phyloP scores from a whole-genome alignment of 1,284 basidiomycete genomes.

The Pisolithus thermaeus region DNA sequence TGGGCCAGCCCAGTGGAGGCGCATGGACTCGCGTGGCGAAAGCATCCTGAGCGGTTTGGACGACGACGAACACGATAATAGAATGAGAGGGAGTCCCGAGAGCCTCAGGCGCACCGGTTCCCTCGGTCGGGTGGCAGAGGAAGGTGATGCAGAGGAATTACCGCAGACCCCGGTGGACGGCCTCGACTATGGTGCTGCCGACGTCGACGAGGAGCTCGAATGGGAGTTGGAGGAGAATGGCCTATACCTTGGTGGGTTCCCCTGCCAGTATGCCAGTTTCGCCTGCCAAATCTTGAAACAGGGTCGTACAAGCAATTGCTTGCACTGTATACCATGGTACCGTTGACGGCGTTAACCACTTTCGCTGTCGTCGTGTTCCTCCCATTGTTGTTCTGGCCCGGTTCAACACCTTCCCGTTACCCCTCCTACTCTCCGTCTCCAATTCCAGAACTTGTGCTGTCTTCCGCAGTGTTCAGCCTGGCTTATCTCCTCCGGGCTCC shows the following conservation, averaged over 20 bases:
- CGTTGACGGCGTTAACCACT: conserved; percentile 42
- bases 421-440: conserved; percentile 50
- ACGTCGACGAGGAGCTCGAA: conserved; percentile 38
- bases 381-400: conserved; percentile 42
- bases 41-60: conserved; percentile 29
- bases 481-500: conserved; percentile 52
- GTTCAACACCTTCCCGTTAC: conserved; percentile 32
- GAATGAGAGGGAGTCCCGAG: conserved; percentile 24
- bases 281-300: conserved; percentile 20
- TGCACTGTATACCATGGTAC: conserved; percentile 50
- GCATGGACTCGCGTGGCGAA: conserved; percentile 27
- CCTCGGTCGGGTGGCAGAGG: conserved; percentile 44
- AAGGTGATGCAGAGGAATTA: conserved; percentile 22
- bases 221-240: conserved; percentile 55
- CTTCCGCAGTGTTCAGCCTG: conserved; percentile 56
- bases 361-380: conserved; percentile 46
- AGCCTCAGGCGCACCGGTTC: conserved; percentile 30
- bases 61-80: conserved; percentile 19
- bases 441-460: conserved; percentile 51
- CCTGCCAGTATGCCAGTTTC: background rate
- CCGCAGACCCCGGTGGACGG: conserved; percentile 7
- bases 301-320: conserved; percentile 57
- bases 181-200: conserved; percentile 19
- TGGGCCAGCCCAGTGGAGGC: conserved; percentile 24
- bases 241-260: conserved; percentile 49